phyloP scores from a whole-genome alignment of 306 rosid species.

The Notholithocarpus densiflorus region DNA sequence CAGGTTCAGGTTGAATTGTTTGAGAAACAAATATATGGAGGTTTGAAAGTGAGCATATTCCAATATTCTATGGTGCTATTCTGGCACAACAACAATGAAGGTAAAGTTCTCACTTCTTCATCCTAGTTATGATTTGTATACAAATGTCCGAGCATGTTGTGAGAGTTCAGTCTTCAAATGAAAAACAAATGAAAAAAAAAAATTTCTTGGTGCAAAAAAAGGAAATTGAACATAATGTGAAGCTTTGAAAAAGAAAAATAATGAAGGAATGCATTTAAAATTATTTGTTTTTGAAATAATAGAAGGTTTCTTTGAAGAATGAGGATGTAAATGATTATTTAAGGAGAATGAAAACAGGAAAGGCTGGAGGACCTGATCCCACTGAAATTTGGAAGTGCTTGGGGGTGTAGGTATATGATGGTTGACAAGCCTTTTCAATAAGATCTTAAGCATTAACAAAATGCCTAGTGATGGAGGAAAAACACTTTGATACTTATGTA shows the following conservation, averaged over 20 bases:
- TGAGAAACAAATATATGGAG: slow-evolving; percentile 75
- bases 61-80: slow-evolving; percentile 80
- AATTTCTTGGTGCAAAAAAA: neutral
- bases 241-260: neutral
- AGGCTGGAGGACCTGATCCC: too few species aligned
- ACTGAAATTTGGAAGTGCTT: too few species aligned
- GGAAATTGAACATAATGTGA: neutral
- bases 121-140: slow-evolving; percentile 2
- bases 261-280: neutral
- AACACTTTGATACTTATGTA: too few species aligned
- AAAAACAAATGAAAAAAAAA: neutral
- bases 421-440: too few species aligned
- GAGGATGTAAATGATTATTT: too few species aligned
- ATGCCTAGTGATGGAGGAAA: too few species aligned
- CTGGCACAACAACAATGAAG: slow-evolving; percentile 46
- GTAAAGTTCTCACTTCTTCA: slow-evolving; percentile 39
- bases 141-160: slow-evolving; percentile 4
- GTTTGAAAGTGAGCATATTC: slow-evolving; percentile 70
- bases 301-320: too few species aligned
- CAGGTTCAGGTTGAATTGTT: slow-evolving; percentile 93
- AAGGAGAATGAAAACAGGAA: too few species aligned
- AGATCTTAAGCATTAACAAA: too few species aligned
- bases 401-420: too few species aligned
- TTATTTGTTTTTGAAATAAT: neutral
- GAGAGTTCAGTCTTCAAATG: neutral